phyloP scores from a whole-genome alignment of 805 yeast genomes.

The Metschnikowia drakensbergensis region DNA sequence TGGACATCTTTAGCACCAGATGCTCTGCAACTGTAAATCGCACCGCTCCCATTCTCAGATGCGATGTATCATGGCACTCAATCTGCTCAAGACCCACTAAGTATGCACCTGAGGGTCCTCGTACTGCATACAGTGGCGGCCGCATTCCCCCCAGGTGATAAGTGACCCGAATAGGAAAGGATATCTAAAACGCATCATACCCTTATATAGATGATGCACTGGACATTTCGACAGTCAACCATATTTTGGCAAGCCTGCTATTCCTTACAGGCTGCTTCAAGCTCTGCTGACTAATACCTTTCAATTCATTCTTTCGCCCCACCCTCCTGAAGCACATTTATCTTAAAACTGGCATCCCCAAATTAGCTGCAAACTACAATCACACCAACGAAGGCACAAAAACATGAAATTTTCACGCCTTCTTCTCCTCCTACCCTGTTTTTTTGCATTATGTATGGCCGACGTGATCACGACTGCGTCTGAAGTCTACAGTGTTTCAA shows the following conservation, averaged over 20 bases:
- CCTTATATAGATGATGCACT: constrained; percentile 3
- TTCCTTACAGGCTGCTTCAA: not conserved
- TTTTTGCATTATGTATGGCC: constrained; percentile 7
- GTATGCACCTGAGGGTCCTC: not conserved
- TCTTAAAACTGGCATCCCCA: not conserved
- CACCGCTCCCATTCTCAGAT: not conserved
- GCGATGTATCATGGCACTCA: not conserved
- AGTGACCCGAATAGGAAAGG: constrained; percentile 9
- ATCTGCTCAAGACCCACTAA: not conserved
- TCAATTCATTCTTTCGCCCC: constrained; percentile 1
- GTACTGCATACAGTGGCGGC: not conserved
- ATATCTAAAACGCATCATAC: not conserved
- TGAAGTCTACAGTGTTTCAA: not conserved
- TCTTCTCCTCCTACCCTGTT: constrained; percentile 5
- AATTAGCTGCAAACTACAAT: not conserved
- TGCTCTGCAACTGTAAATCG: no score
- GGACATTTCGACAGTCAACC: not conserved
- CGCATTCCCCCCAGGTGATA: constrained; percentile 3
- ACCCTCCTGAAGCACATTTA: not conserved
- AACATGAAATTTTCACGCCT: constrained; percentile 8
- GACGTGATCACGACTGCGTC: constrained; percentile 5
- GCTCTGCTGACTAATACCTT: not conserved
- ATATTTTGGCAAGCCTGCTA: not conserved
- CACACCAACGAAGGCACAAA: not conserved
- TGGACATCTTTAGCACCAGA: no score